Percentiles rank a stretch among this genome's conserved stretches.
phyloP scores from a whole-genome alignment of 2,329 filamentous ascomycete genomes.

The Penicillium paneum region DNA sequence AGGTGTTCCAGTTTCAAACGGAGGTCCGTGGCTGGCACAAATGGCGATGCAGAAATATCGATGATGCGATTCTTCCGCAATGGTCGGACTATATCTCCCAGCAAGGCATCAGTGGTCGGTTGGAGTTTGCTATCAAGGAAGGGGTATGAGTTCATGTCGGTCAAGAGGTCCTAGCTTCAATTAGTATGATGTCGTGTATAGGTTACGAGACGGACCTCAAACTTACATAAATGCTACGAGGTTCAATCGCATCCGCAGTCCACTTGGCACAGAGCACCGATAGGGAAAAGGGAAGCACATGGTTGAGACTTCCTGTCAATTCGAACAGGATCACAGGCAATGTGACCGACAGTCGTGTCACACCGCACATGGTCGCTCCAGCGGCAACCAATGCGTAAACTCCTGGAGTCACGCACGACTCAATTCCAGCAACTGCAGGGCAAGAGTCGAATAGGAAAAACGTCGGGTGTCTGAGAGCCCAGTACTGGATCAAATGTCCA shows the following conservation, averaged over 20 bases:
- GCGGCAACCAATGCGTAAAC: constrained; percentile 94
- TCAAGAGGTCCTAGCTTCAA: constrained; percentile 69
- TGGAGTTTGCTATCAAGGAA: constrained; percentile 97
- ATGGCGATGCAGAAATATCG: constrained; percentile 78
- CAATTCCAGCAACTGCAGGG: constrained; percentile 62
- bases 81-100: constrained; percentile 80
- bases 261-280: constrained; percentile 95
- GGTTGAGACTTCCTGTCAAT: constrained; percentile 88
- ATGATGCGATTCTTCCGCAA: constrained; percentile 75
- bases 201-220: background rate
- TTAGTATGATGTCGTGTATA: constrained; percentile 17
- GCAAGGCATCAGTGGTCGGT: constrained; percentile 81
- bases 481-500: constrained; percentile 79
- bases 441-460: constrained; percentile 74
- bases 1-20: constrained; percentile 77
- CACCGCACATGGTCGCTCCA: constrained; percentile 96
- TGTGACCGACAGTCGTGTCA: constrained; percentile 88
- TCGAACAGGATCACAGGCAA: constrained; percentile 95
- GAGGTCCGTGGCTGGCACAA: constrained; percentile 72
- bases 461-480: constrained; percentile 69
- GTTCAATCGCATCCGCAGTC: constrained; percentile 94
- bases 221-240: constrained; percentile 82
- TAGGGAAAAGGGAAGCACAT: constrained; percentile 90
- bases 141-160: constrained; percentile 95
- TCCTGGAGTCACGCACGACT: constrained; percentile 90